Base-by-base conservation (phyloP, 805 yeast genomes). In the Millerago galiae region DNA sequence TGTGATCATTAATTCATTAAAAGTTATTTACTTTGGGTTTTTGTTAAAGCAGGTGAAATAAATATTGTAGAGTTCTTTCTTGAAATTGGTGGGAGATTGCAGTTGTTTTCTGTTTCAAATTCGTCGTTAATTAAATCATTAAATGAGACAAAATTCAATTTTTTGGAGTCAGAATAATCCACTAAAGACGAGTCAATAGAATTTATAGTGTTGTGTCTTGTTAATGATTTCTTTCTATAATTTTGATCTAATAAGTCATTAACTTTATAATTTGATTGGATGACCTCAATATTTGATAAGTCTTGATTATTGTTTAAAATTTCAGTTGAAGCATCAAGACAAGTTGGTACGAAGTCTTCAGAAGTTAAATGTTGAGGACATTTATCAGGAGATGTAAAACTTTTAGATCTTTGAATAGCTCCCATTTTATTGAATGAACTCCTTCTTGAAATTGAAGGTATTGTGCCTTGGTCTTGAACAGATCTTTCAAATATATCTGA, bases 271-370 rank as follows among this genome's bases (percentile, higher is more conserved):
- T 80, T 65, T 26, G 81, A 66, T 52, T 79, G 79, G 14, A 86
- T 78, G 60, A 87, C 75, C 45, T 84, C 90, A 11, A 85, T 77
- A 41, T 74, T 72, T 48, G 83, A 81, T 45, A 87, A 71, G 52
- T 82, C 77, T 4, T 82, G 67, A 35, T 68, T 62, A 11, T 63
- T 54, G 53, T 79, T 79, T 35, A 79, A 68, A 27, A 83, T 65
- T 44, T 82, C 77, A 14, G 80, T 72, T 5, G 93, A 75, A 8
- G 95, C 87, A 54, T 85, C 95, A 52, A 87, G 67, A 8, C 86
- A 86, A 1, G 96, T 90, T 2, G 95, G 84, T 17, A 87, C 82
- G 49, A 63, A 75, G 60, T 87, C 83, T 58, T 86, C 85, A 8
- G 44, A 34, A n/a, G 34, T 38, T 12, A 44, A 31, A 30, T 44